Percentiles rank a stretch among this genome's conserved stretches.
Evolutionary conservation across 768 basidiomycete species (phyloP).

Genomic region (Russula vinacea): DNA sequence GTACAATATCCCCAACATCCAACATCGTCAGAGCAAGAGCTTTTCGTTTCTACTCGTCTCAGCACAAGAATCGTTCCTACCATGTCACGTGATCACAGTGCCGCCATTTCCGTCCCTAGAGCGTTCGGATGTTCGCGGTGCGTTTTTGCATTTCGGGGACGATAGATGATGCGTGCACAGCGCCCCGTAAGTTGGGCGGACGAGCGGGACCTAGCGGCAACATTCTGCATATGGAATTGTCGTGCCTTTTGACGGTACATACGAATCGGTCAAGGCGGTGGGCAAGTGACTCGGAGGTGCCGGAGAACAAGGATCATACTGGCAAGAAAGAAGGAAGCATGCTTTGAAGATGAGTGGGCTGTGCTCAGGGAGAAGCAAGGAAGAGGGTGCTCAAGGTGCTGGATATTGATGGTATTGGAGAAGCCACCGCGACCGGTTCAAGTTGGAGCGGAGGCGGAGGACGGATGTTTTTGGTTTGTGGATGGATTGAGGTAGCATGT

Average conservation of each 20-base stretch:
- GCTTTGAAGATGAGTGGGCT: background rate
- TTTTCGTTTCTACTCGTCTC: too few relatives aligned
- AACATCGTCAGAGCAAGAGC: too few relatives aligned
- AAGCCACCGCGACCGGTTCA: too few relatives aligned
- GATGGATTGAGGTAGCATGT: too few relatives aligned
- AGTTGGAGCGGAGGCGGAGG: too few relatives aligned
- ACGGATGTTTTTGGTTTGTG: too few relatives aligned
- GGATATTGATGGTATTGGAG: too few relatives aligned
- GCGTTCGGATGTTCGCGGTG: background rate
- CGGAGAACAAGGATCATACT: background rate
- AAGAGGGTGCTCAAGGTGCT: background rate
- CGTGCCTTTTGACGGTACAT: background rate
- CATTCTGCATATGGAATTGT: background rate
- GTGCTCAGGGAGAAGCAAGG: background rate
- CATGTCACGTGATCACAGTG: conserved; percentile 6
- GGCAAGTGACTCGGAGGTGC: background rate
- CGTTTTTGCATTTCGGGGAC: background rate
- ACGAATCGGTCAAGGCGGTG: conserved; percentile 1
- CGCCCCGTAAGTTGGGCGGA: background rate
- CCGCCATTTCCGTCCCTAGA: conserved; percentile 6
- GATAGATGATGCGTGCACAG: conserved; percentile 8
- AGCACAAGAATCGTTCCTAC: too few relatives aligned
- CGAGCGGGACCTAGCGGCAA: conserved; percentile 3
- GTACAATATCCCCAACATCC: too few relatives aligned
- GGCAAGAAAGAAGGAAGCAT: background rate